A percentile compares a stretch with the other conserved stretches of the same genome.
Evolutionary conservation across 306 rosid species (phyloP).

Genomic region (Lithocarpus polystachyus): DNA sequence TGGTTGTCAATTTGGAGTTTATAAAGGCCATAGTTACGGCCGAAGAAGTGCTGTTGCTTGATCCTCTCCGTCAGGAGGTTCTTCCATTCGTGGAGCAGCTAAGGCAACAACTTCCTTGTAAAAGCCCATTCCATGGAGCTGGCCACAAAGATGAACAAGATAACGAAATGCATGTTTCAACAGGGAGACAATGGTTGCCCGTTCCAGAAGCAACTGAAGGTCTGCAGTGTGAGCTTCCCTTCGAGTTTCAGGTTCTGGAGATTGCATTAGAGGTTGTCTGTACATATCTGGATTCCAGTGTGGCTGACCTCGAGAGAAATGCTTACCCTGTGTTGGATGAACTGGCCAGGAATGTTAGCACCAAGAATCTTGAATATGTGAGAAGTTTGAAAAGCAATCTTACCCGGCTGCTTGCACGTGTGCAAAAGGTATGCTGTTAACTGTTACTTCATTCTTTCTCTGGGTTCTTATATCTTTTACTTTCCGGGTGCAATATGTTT

Average conservation of each 20-base stretch:
- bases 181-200: constrained; percentile 53
- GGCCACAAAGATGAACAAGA: constrained; percentile 56
- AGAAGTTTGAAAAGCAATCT: constrained; percentile 94
- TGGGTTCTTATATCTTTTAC: neutral
- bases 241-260: constrained; percentile 97
- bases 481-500: neutral
- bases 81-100: constrained; percentile 94
- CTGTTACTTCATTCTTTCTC: neutral
- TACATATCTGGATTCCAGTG: constrained; percentile 67
- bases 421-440: constrained; percentile 69
- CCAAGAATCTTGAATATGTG: constrained; percentile 95
- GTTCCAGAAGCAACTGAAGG: constrained; percentile 62
- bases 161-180: constrained; percentile 43
- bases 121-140: constrained; percentile 21
- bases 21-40: constrained; percentile 86
- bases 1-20: constrained; percentile 94
- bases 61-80: constrained; percentile 82
- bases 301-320: constrained; percentile 81
- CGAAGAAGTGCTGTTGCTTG: constrained; percentile 83
- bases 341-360: constrained; percentile 92
- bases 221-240: constrained; percentile 80
- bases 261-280: constrained; percentile 91
- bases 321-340: constrained; percentile 96
- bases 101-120: constrained; percentile 61
- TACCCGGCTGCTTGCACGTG: constrained; percentile 87